Base-by-base conservation (phyloP, 805 yeast species). In the Metschnikowia continentalis region DNA sequence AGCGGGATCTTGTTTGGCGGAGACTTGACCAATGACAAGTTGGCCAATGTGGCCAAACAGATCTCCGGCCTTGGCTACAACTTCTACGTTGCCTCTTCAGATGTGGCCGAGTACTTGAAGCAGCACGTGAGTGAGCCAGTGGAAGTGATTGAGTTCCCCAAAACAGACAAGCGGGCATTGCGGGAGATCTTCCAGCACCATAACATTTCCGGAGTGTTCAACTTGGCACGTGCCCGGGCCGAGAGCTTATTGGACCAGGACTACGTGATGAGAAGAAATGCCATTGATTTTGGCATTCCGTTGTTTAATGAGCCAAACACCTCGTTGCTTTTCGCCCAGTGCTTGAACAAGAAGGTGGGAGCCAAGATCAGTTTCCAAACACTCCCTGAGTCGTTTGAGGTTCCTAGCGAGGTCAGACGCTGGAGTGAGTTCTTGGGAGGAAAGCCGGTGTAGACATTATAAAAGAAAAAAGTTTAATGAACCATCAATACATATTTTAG, bases 401-500 rank as follows among this genome's bases (percentile, higher is more conserved):
- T 92, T 59, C 98, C 99, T 50, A 63, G 72, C 19, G 98, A 94
- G 74, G 98, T 90, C 48, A 79, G 77, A 65, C 82, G 97, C 72
- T 94, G 99, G 99, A 89, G 96, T 74, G 97, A 92, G 69, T 94
- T 87, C 65, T 82, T 94, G 64, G 96, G 96, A 52, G 96, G 96
- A 48, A 91, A 89, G 77, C 94, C 95, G 48, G 91, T 90, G 30
- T 81, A 71, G 62, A 35, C 15, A 35, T 10, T 17, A 15, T 2
- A 26, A 8, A 10, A 26, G 5, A 26, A 26, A 26, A 10, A 8
- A 26, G 30, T 11, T 8, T 26, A 26, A 26, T 26, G 30, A 26
- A 26, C 11, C 13, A 26, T 26, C 11, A 26, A 26, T 10, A 26
- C 11, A 26, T 26, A 10, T 26, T 26, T 11, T 8, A 26, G 30